Percentiles rank a stretch among this genome's conserved stretches.
Evolutionary conservation across 441 rosid species (phyloP).

Genomic region (Euphorbia schlechtendalii): DNA sequence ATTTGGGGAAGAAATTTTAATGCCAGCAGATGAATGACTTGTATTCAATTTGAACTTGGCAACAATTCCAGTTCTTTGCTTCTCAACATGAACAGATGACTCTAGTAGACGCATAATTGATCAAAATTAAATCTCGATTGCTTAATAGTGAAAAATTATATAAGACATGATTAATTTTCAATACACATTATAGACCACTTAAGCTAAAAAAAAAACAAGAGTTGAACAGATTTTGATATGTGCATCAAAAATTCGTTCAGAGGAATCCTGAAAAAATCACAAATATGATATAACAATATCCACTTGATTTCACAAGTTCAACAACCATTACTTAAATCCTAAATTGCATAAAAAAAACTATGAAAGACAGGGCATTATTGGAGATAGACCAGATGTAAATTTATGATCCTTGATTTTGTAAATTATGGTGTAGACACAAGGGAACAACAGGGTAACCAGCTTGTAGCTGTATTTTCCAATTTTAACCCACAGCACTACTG

Average conservation of each 20-base stretch:
- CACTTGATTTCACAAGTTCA: neutral
- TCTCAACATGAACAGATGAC: constrained; percentile 60
- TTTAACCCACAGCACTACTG: neutral
- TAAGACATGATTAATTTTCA: neutral
- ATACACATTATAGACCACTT: neutral
- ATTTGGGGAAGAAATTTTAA: constrained; percentile 33
- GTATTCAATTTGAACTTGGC: constrained; percentile 44
- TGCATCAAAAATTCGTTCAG: neutral
- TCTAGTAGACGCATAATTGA: constrained; percentile 32
- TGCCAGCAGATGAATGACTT: constrained; percentile 38
- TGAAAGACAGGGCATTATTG: neutral
- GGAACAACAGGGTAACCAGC: neutral
- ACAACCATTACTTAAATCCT: neutral
- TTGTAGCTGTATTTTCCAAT: neutral
- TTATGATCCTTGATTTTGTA: neutral
- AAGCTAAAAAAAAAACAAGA: neutral
- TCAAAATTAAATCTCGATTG: constrained; percentile 17
- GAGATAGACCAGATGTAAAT: neutral
- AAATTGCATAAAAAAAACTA: neutral
- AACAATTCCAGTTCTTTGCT: constrained; percentile 40
- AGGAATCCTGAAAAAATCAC: neutral
- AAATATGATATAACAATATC: neutral
- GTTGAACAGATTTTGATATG: neutral
- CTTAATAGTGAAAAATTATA: constrained; percentile 9
- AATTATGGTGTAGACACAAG: neutral